phyloP scores from a whole-genome alignment of 805 yeast species.

The Candida pini region DNA sequence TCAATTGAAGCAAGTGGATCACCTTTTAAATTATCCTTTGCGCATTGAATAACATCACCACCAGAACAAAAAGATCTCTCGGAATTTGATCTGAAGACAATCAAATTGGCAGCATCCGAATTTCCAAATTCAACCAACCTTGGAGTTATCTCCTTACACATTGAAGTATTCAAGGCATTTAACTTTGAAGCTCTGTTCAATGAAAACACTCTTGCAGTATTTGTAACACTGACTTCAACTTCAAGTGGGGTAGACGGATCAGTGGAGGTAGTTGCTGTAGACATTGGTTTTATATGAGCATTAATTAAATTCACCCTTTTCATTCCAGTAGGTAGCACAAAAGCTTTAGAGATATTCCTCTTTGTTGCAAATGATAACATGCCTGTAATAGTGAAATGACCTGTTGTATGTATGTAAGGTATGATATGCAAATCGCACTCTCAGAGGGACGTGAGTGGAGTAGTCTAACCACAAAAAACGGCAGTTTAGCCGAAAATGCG shows the following conservation, averaged over 20 bases:
- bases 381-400: too few species aligned
- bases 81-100: slow-evolving; percentile 62
- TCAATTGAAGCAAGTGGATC: slow-evolving; percentile 45
- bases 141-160: slow-evolving; percentile 69
- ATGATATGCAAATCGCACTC: too few species aligned
- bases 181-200: slow-evolving; percentile 78
- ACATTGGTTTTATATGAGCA: slow-evolving; percentile 15
- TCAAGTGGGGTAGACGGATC: slow-evolving; percentile 28
- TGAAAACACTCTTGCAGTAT: slow-evolving; percentile 65
- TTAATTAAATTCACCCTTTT: too few species aligned
- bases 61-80: slow-evolving; percentile 88
- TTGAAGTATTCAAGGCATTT: slow-evolving; percentile 74
- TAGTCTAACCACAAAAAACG: too few species aligned
- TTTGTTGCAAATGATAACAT: slow-evolving; percentile 1
- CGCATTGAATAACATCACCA: slow-evolving; percentile 87
- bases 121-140: slow-evolving; percentile 73
- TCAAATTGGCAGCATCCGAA: slow-evolving; percentile 54
- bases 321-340: too few species aligned
- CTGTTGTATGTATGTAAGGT: too few species aligned
- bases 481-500: too few species aligned
- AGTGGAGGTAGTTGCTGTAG: slow-evolving; percentile 10
- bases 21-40: slow-evolving; percentile 47
- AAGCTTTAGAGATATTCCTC: neutral
- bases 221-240: slow-evolving; percentile 57
- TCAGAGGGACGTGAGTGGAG: too few species aligned